Conservation (phyloP, 2,329 filamentous ascomycete genomes). For the Chaetothyriales sp. region DNA sequence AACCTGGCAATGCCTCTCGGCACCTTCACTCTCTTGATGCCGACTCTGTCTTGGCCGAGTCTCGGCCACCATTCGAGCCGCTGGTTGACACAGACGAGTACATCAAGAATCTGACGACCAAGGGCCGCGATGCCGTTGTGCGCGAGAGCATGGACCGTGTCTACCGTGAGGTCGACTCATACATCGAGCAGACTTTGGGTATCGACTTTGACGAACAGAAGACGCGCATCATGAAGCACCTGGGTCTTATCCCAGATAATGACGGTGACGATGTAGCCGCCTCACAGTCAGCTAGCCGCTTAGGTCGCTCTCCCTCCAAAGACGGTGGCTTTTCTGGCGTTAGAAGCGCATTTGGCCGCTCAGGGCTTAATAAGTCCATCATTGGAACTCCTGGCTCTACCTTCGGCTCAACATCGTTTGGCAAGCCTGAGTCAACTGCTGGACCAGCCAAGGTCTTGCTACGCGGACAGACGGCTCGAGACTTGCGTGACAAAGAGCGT, state of each 20-base stretch:
- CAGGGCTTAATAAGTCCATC: constrained; percentile 64
- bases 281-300: not conserved
- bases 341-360: constrained; percentile 52
- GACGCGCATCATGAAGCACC: constrained; percentile 87
- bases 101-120: constrained; percentile 70
- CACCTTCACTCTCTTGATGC: constrained; percentile 71
- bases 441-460: constrained; percentile 36
- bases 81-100: constrained; percentile 33
- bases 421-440: constrained; percentile 47
- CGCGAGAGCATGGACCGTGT: constrained; percentile 80
- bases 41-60: constrained; percentile 19
- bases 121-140: constrained; percentile 83
- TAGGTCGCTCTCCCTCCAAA: constrained; percentile 7
- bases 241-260: constrained; percentile 55
- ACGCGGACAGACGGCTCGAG: constrained; percentile 54
- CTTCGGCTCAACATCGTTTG: constrained; percentile 48
- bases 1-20: constrained; percentile 68
- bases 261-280: constrained; percentile 6
- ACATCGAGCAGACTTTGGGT: constrained; percentile 84
- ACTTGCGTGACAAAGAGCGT: constrained; percentile 68
- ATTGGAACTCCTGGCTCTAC: constrained; percentile 60
- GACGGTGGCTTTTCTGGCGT: constrained; percentile 15
- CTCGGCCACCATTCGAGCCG: not conserved
- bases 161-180: constrained; percentile 79
- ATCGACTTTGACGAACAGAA: constrained; percentile 94